Percentiles rank a stretch among this genome's conserved stretches.
Evolutionary conservation across 768 basidiomycete genomes (phyloP).

Genomic region (Tulasnella sp.): DNA sequence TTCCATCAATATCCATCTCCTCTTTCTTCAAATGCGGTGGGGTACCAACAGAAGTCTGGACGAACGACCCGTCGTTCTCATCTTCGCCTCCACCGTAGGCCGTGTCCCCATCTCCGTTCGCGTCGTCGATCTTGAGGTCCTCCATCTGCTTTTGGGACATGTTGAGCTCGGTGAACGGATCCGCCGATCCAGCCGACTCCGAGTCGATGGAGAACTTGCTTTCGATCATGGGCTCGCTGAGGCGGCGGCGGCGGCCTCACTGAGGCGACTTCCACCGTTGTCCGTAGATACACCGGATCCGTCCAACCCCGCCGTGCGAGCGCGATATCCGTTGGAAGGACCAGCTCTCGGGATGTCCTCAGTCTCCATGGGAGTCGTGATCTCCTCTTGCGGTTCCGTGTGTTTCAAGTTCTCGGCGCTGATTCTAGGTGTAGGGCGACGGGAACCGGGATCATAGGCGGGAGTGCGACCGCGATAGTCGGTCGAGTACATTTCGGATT

Average conservation of each 20-base stretch:
- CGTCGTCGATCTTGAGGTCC: not conserved
- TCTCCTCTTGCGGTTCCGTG: not conserved
- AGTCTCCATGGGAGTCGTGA: not conserved
- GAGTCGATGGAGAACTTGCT: not conserved
- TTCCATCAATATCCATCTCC: not conserved
- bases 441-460: not conserved
- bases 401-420: not conserved
- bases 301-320: not conserved
- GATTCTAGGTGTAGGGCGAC: not conserved
- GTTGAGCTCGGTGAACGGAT: not conserved
- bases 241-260: not conserved
- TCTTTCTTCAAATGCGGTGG: not conserved
- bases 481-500: not conserved
- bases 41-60: slow-evolving; percentile 2
- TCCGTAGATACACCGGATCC: not conserved
- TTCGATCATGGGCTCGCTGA: not conserved
- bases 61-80: not conserved
- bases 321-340: not conserved
- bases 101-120: not conserved
- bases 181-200: not conserved
- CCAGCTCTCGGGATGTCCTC: not conserved
- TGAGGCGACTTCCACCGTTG: not conserved
- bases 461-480: not conserved
- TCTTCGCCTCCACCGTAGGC: not conserved
- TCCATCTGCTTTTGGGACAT: not conserved